Conservation (phyloP, 768 basidiomycete genomes). For the Pleurotus sapidus region DNA sequence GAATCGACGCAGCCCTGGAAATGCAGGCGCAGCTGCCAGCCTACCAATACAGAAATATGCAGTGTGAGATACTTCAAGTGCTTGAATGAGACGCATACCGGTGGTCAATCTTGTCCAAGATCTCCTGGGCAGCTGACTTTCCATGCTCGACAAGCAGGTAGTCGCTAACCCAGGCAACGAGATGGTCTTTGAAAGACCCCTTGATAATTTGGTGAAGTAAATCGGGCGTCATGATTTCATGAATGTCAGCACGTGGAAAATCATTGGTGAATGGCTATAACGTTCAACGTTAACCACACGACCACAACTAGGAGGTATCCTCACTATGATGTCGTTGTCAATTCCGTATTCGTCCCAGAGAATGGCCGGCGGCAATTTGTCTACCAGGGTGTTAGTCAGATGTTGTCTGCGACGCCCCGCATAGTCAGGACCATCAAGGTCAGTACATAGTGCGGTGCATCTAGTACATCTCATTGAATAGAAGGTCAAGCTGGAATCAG, state of each 20-base stretch:
- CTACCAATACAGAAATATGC: too few species aligned
- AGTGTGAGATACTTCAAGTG: too few species aligned
- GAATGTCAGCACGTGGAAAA: constrained; percentile 32
- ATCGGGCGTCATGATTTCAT: constrained; percentile 26
- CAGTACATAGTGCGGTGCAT: constrained; percentile 17
- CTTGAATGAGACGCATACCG: too few species aligned
- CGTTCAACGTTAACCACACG: too few species aligned
- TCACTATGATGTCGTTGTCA: constrained; percentile 26
- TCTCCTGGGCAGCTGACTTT: neutral
- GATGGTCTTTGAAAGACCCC: constrained; percentile 34
- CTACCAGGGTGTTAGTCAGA: constrained; percentile 18
- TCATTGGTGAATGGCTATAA: constrained; percentile 33
- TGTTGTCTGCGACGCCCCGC: constrained; percentile 11
- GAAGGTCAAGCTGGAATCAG: too few species aligned
- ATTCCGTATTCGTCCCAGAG: constrained; percentile 33
- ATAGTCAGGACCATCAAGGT: constrained; percentile 20
- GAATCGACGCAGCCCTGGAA: constrained; percentile 8
- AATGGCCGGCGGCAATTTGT: constrained; percentile 12
- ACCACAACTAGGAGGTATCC: too few species aligned
- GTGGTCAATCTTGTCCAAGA: neutral
- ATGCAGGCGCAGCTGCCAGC: too few species aligned
- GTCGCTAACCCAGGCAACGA: constrained; percentile 27
- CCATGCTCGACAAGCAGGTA: constrained; percentile 19
- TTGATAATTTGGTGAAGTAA: constrained; percentile 33
- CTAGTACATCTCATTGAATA: too few species aligned